A percentile compares a stretch with the other conserved stretches of the same genome.
These are phyloP conservation scores for Mycena rosella DNA, from an alignment of 768 basidiomycete species.

Conservation along the genomic window DNA sequence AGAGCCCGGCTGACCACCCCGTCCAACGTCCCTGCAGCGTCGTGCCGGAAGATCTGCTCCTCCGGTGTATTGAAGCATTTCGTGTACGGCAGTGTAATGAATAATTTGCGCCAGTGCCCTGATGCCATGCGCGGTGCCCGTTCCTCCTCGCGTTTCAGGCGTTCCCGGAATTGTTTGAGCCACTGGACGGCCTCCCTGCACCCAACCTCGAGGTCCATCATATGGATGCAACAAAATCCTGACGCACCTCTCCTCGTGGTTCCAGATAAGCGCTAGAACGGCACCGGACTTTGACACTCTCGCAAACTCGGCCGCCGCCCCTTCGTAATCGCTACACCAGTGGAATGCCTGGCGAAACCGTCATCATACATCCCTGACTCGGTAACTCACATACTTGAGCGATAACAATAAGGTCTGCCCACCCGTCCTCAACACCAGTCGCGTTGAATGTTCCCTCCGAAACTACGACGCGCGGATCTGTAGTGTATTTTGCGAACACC, in stretches of 20 bases:
- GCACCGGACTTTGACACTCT: constrained; percentile 70
- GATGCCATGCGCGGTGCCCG: constrained; percentile 71
- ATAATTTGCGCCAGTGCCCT: constrained; percentile 67
- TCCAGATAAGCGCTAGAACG: constrained; percentile 72
- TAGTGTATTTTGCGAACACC: constrained; percentile 58
- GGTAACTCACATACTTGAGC: constrained; percentile 53
- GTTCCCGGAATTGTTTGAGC: constrained; percentile 65
- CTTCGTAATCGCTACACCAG: constrained; percentile 71
- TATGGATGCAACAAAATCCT: too few species aligned
- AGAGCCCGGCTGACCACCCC: constrained; percentile 62
- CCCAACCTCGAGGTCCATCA: too few species aligned
- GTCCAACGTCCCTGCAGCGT: constrained; percentile 54
- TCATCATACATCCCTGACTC: not conserved
- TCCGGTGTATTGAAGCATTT: constrained; percentile 59
- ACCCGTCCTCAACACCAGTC: constrained; percentile 55
- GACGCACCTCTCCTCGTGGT: constrained; percentile 49
- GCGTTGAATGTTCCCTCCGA: constrained; percentile 64
- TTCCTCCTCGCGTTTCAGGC: constrained; percentile 60
- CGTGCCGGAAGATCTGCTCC: constrained; percentile 55
- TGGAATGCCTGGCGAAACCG: constrained; percentile 68
- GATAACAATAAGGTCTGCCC: constrained; percentile 66
- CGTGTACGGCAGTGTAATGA: constrained; percentile 58
- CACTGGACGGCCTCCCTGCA: constrained; percentile 45
- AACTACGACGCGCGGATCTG: constrained; percentile 52
- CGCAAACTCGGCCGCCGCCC: constrained; percentile 68